A percentile compares a stretch with the other conserved stretches of the same genome.
These are phyloP conservation scores for Grosmannia clavigera DNA, from an alignment of 2,329 filamentous ascomycete genomes.

Conservation along the genomic window DNA sequence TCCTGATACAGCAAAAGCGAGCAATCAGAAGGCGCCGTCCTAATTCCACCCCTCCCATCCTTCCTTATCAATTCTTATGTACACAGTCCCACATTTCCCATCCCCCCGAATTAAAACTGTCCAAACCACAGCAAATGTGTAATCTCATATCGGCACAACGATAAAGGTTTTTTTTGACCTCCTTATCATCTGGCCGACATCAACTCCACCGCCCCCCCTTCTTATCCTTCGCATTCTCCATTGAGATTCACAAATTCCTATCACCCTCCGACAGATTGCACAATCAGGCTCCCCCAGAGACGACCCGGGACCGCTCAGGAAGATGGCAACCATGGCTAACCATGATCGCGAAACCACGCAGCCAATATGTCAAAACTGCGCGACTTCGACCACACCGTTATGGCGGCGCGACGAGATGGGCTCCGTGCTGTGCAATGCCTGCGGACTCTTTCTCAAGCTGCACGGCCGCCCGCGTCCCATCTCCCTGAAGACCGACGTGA, in stretches of 20 bases:
- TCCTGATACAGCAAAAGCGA: not conserved
- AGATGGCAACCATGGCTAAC: conserved; percentile 40
- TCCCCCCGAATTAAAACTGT: conserved; percentile 8
- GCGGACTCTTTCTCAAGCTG: conserved; percentile 92
- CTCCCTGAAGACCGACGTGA: conserved; percentile 96
- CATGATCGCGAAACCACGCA: conserved; percentile 53
- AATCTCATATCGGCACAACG: conserved; percentile 14
- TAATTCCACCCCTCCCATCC: not conserved
- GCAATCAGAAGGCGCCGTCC: not conserved
- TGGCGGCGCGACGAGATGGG: conserved; percentile 97
- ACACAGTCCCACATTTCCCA: conserved; percentile 7
- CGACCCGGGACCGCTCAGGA: not conserved
- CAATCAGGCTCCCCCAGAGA: not conserved
- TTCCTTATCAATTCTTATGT: conserved; percentile 11
- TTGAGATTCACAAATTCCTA: conserved; percentile 5
- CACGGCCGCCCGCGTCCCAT: conserved; percentile 89
- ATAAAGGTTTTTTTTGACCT: conserved; percentile 14
- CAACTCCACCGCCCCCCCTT: conserved; percentile 7
- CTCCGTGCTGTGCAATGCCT: conserved; percentile 95
- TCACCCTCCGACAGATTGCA: not conserved
- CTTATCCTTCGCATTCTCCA: conserved; percentile 6
- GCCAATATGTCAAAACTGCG: conserved; percentile 95
- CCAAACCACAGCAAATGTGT: conserved; percentile 8
- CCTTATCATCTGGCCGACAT: conserved; percentile 13
- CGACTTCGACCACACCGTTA: conserved; percentile 86